Evolutionary conservation across 495 filamentous ascomycete genomes (phyloP).

Genomic region (Neurospora sp.): DNA sequence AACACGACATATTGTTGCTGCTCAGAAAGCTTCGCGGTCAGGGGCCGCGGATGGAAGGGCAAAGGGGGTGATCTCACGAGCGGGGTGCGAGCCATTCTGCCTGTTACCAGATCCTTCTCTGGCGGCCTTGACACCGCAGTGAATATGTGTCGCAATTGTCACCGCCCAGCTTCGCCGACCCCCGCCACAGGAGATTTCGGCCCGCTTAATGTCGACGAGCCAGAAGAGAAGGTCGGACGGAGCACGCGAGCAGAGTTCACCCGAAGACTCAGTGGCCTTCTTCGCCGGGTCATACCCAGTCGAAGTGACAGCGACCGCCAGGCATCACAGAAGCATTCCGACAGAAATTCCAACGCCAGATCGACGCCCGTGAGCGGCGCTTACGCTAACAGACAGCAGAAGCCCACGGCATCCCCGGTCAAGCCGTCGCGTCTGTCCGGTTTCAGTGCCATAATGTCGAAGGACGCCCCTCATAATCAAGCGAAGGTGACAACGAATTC

Average conservation of each 20-base stretch:
- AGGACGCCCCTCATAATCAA: not conserved
- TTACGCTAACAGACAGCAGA: conserved; percentile 5
- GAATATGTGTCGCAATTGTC: conserved; percentile 15
- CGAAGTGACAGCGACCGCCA: conserved; percentile 2
- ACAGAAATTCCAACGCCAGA: not conserved
- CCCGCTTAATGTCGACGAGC: not conserved
- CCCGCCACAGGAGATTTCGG: not conserved
- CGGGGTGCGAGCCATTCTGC: conserved; percentile 12
- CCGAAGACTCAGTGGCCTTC: conserved; percentile 9
- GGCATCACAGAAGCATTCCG: conserved; percentile 1
- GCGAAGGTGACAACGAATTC: not conserved
- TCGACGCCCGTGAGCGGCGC: conserved; percentile 2
- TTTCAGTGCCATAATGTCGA: conserved; percentile 2
- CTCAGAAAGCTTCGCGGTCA: conserved; percentile 9
- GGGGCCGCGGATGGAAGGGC: conserved; percentile 4
- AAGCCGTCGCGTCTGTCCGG: not conserved
- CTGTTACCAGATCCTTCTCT: not conserved
- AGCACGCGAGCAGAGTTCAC: not conserved
- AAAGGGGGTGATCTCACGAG: conserved; percentile 8
- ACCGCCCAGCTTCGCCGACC: conserved; percentile 9
- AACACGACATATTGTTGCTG: conserved; percentile 20
- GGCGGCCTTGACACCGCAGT: conserved; percentile 2
- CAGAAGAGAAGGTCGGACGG: not conserved
- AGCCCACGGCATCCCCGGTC: not conserved
- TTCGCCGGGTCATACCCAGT: conserved; percentile 10